A percentile compares a stretch with the other conserved stretches of the same genome.
Evolutionary conservation across 2,329 filamentous ascomycete species (phyloP).

Genomic region (Microascus cirrosus): DNA sequence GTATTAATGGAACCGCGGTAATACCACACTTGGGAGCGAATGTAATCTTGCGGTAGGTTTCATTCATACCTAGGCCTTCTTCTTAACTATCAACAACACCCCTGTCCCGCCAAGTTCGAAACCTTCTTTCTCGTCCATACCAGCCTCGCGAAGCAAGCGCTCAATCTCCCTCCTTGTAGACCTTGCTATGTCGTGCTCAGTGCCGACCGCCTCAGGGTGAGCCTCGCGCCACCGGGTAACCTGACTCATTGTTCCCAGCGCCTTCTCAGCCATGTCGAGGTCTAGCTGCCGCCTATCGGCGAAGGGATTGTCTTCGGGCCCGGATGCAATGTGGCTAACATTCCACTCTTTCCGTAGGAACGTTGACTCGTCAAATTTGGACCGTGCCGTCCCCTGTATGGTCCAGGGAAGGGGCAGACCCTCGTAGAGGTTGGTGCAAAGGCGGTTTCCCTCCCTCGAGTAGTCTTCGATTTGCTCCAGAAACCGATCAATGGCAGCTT

Average conservation of each 20-base stretch:
- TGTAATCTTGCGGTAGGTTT: too few relatives aligned
- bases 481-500: constrained; percentile 25
- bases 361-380: constrained; percentile 23
- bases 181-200: constrained; percentile 25
- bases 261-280: constrained; percentile 22
- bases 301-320: background rate
- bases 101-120: constrained; percentile 13
- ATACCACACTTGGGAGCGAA: too few relatives aligned
- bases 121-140: constrained; percentile 19
- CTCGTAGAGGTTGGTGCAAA: constrained; percentile 27
- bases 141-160: constrained; percentile 17
- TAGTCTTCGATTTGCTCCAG: constrained; percentile 24
- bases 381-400: constrained; percentile 13
- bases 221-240: constrained; percentile 32
- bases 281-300: constrained; percentile 8
- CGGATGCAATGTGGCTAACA: constrained; percentile 17
- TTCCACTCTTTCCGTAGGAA: constrained; percentile 33
- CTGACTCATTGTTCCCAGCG: constrained; percentile 24
- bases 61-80: constrained; percentile 7
- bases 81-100: constrained; percentile 18
- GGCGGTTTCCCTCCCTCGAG: constrained; percentile 26
- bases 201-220: constrained; percentile 25
- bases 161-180: constrained; percentile 16
- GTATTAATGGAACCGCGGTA: too few relatives aligned
- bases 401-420: constrained; percentile 39